These are phyloP conservation scores for Kandelia obovata DNA, from an alignment of 345 rosid genomes.

Conservation along the genomic window DNA sequence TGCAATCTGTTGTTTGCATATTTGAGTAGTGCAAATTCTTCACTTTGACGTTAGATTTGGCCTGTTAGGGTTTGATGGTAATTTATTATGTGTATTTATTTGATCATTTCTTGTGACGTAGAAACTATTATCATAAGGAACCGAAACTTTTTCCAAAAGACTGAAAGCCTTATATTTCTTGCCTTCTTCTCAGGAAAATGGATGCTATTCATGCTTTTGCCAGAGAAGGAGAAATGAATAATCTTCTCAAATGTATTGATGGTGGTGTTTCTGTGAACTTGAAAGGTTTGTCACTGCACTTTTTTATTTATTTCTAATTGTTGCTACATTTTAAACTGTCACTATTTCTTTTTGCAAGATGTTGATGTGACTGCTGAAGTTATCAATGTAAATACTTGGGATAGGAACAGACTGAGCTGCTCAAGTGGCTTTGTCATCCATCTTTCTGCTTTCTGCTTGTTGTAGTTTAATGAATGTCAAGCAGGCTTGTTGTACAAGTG, in stretches of 20 bases:
- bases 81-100: too few species aligned
- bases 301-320: not conserved
- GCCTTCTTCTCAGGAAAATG: slow-evolving; percentile 53
- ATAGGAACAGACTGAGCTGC: not conserved
- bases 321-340: not conserved
- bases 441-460: too few species aligned
- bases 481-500: too few species aligned
- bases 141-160: not conserved
- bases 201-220: slow-evolving; percentile 89
- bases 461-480: too few species aligned
- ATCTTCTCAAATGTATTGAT: slow-evolving; percentile 65
- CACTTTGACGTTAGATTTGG: too few species aligned
- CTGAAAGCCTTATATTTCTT: slow-evolving; percentile 11
- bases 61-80: too few species aligned
- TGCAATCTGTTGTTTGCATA: too few species aligned
- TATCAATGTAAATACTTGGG: not conserved
- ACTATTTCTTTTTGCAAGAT: not conserved
- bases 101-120: too few species aligned
- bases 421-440: not conserved
- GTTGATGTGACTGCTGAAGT: not conserved
- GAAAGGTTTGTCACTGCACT: slow-evolving; percentile 41
- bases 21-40: too few species aligned
- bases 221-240: slow-evolving; percentile 78
- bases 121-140: not conserved
- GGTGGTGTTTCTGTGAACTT: slow-evolving; percentile 64